A percentile compares a stretch with the other conserved stretches of the same genome.
Conservation (phyloP, 805 yeast genomes). For the Candida corydali region DNA sequence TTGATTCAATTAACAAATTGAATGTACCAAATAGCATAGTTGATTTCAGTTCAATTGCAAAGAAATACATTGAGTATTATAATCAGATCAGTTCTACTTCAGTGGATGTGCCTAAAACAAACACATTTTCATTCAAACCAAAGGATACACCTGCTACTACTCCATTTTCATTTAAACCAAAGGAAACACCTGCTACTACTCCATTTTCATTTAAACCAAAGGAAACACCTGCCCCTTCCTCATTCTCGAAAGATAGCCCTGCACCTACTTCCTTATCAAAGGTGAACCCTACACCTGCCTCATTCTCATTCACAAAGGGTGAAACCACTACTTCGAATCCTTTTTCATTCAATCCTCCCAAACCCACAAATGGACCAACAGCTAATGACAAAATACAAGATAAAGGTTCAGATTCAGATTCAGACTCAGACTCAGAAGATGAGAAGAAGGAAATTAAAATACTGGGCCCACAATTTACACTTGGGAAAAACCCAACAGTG, state of each 20-base stretch:
- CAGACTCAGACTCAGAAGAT: constrained; percentile 24
- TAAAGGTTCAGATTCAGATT: constrained; percentile 10
- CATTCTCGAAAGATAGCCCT: too few relatives aligned
- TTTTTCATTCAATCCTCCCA: constrained; percentile 1
- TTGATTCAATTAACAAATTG: constrained; percentile 42
- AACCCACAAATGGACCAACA: not conserved
- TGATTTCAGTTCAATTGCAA: constrained; percentile 50
- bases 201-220: constrained; percentile 4
- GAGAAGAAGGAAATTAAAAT: constrained; percentile 24
- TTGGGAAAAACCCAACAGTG: constrained; percentile 22
- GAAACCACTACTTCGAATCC: not conserved
- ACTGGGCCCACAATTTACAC: constrained; percentile 35
- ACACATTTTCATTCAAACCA: not conserved
- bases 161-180: constrained; percentile 1
- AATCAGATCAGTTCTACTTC: constrained; percentile 14
- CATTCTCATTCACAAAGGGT: not conserved
- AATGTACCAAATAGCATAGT: constrained; percentile 45
- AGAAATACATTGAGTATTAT: constrained; percentile 57
- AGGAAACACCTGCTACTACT: not conserved
- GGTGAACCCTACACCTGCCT: not conserved
- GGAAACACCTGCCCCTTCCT: not conserved
- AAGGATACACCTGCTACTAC: not conserved
- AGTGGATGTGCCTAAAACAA: not conserved
- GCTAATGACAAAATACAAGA: not conserved
- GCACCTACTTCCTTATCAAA: not conserved